A percentile compares a stretch with the other conserved stretches of the same genome.
These are phyloP conservation scores for Pseudevernia furfuracea DNA, from an alignment of 495 filamentous ascomycete genomes.

Conservation along the genomic window DNA sequence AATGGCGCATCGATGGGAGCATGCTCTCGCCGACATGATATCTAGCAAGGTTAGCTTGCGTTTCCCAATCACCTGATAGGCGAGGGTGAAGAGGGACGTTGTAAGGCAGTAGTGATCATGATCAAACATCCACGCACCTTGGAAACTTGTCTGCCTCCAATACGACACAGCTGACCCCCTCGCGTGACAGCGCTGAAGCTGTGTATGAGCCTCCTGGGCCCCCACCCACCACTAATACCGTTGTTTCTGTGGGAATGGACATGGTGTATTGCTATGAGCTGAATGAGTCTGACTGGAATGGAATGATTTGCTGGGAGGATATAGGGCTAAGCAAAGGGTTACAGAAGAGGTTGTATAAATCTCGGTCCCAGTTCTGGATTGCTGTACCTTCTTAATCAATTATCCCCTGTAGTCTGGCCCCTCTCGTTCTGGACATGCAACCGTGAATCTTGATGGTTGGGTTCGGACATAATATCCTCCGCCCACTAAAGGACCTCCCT, in stretches of 20 bases:
- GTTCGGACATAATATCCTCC: too few relatives aligned
- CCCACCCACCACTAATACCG: conserved; percentile 41
- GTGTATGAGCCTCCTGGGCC: conserved; percentile 43
- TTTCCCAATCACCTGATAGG: neutral
- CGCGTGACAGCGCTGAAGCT: conserved; percentile 37
- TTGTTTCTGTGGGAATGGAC: conserved; percentile 34
- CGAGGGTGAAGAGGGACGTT: neutral
- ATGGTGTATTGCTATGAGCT: conserved; percentile 1
- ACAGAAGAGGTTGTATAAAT: neutral
- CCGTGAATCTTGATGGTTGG: too few relatives aligned
- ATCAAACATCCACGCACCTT: conserved; percentile 24
- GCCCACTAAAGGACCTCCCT: too few relatives aligned
- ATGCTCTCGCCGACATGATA: conserved; percentile 46
- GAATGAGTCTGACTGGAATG: neutral
- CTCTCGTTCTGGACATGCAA: neutral
- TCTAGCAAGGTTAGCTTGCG: conserved; percentile 20
- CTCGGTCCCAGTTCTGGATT: neutral
- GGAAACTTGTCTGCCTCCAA: conserved; percentile 43
- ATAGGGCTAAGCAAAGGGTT: neutral
- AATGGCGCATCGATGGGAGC: conserved; percentile 42
- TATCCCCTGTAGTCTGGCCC: neutral
- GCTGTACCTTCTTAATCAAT: neutral
- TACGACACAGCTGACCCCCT: conserved; percentile 37
- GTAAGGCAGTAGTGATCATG: neutral
- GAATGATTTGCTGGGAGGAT: neutral